These are phyloP conservation scores for Nicotiana obtusifolia DNA, from an alignment of 257 asterid genomes.

Conservation along the genomic window DNA sequence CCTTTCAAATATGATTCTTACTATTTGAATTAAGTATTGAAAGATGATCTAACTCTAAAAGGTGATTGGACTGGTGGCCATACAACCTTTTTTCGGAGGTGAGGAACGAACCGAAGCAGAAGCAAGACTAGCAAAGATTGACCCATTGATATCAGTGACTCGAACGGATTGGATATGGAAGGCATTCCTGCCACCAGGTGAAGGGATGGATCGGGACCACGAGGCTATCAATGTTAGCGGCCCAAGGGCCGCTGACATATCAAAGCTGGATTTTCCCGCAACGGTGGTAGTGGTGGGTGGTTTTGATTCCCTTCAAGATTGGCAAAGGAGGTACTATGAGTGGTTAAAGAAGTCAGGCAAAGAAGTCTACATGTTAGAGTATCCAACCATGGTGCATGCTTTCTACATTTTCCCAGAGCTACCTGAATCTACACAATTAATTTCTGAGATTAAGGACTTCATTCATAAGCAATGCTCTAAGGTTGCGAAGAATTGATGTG, in stretches of 20 bases:
- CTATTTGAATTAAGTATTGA: not conserved
- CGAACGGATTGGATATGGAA: slow-evolving; percentile 66
- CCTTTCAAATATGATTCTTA: not conserved
- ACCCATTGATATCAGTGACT: slow-evolving; percentile 25
- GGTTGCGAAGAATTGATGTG: not conserved
- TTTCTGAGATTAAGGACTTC: slow-evolving; percentile 35
- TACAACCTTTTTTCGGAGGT: slow-evolving; percentile 83
- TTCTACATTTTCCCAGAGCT: slow-evolving; percentile 62
- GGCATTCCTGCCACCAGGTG: slow-evolving; percentile 40
- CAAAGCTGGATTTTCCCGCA: slow-evolving; percentile 52
- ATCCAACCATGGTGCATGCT: slow-evolving; percentile 66
- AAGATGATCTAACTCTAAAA: not conserved
- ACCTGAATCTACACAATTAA: slow-evolving; percentile 42
- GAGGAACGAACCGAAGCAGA: slow-evolving; percentile 57
- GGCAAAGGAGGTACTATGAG: slow-evolving; percentile 61
- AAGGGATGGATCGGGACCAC: slow-evolving; percentile 46
- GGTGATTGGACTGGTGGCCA: slow-evolving; percentile 60
- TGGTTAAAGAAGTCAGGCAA: slow-evolving; percentile 61
- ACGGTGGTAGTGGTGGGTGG: slow-evolving; percentile 63
- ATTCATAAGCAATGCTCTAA: slow-evolving; percentile 36
- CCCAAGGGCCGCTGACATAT: slow-evolving; percentile 57
- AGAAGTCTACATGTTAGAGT: slow-evolving; percentile 46
- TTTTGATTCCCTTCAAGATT: slow-evolving; percentile 59
- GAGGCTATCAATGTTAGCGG: slow-evolving; percentile 64
- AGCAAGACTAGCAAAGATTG: slow-evolving; percentile 30